Base-by-base conservation (phyloP, 148 eudicot species). In the Pharnaceum exiguum region DNA sequence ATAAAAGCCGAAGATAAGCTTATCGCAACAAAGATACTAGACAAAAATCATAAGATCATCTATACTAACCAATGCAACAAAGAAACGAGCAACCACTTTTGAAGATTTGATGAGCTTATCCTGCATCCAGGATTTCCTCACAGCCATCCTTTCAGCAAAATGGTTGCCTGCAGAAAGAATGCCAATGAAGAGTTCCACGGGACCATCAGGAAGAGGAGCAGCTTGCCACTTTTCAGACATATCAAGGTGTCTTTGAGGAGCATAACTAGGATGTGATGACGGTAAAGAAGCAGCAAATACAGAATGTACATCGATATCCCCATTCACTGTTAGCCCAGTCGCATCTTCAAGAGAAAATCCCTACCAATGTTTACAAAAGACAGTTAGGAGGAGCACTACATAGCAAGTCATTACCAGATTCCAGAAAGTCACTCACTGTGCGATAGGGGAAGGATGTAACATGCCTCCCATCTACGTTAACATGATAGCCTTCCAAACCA, bases 141-240 rank as follows among this genome's bases (percentile, higher is more conserved):
- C 87, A 57, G 97, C 97, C 97, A 89, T 89, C 33, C 97, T 73
- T 68, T 89, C 97, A 9, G 90, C 90, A 77, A 89, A 89, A 71
- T 89, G 97, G 57, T 86, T 86, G 22, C 97, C 97, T 3, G 90
- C 97, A 12, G 97, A 89, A 53, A 89, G 89, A 55, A 89, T 66
- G 29, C 97, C 97, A 38, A 89, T 76, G 65, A 89, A 89, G 58
- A 89, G 72, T 68, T 89, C 88, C 44, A 82, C 74, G 2, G 83
- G 80, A 17, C 70, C 75, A 43, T 80, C 69, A 7, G 84, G 84
- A 57, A 83, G 75, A 39, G 90, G 79, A 3, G 86, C 84, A 32
- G 95, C 82, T 73, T 75, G 76, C 95, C 95, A 89, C 57, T 58
- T 74, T 19, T 52, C 53, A 24, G 90, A 86, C 81, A 69, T 77